phyloP scores from a whole-genome alignment of 345 rosid species.

The Melastoma malabathricum region DNA sequence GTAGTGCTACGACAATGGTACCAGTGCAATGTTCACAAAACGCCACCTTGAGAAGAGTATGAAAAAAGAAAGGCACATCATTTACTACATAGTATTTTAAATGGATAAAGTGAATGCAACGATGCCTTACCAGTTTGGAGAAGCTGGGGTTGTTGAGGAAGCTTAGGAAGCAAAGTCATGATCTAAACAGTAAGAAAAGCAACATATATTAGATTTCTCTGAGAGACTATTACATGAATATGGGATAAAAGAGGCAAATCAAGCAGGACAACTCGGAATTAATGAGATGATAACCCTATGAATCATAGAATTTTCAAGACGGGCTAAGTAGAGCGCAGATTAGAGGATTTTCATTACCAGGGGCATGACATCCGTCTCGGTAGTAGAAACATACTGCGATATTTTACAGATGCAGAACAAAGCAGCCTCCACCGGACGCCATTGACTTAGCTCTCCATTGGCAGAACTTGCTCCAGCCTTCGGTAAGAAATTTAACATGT shows the following conservation, averaged over 20 bases:
- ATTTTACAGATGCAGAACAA: conserved; percentile 87
- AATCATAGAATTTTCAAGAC: background rate
- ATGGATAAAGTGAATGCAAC: background rate
- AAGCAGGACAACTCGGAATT: background rate
- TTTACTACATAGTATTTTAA: no score
- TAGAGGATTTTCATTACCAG: conserved; percentile 29
- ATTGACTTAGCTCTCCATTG: conserved; percentile 40
- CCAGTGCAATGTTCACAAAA: no score
- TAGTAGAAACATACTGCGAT: conserved; percentile 68
- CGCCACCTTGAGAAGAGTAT: no score
- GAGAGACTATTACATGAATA: background rate
- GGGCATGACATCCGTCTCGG: conserved; percentile 87
- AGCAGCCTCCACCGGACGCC: conserved; percentile 98
- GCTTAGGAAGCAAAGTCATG: conserved; percentile 71
- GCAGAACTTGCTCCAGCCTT: conserved; percentile 72
- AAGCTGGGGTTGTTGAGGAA: conserved; percentile 82
- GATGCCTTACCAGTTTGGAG: conserved; percentile 70
- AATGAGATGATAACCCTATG: no score
- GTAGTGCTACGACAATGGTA: no score
- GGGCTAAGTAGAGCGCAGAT: no score
- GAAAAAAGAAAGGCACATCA: no score
- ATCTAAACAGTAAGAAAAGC: conserved; percentile 25
- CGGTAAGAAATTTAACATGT: conserved; percentile 10
- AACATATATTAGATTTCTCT: background rate
- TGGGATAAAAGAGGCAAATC: background rate